Base-by-base conservation (phyloP, 345 rosid genomes). In the Raphanus raphanistrum region DNA sequence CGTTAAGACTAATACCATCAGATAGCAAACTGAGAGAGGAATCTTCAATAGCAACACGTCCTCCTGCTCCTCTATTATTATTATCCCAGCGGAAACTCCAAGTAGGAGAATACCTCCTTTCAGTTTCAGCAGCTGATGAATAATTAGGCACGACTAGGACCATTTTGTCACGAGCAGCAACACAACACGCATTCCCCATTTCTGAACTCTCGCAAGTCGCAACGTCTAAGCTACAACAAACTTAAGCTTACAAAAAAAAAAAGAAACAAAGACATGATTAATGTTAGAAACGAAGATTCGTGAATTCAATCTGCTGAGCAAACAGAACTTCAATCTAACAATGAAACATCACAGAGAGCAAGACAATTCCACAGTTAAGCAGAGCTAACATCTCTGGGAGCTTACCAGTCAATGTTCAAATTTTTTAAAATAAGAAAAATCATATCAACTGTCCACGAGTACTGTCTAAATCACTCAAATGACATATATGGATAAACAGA, bases 401-500 rank as follows among this genome's bases (percentile, higher is more conserved):
- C 35, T 32, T 32, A n/a, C n/a, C n/a, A n/a, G n/a, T n/a, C n/a
- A n/a, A n/a, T n/a, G n/a, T n/a, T n/a, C n/a, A n/a, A n/a, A n/a
- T n/a, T n/a, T n/a, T n/a, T n/a, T n/a, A 21, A 21, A 21, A 21
- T 21, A 21, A 21, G 21, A 21, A 21, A 21, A 21, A 21, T 21
- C 21, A 21, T 21, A 21, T 21, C 21, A 21, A 21, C 21, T 1
- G 21, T 21, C 21, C 21, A 21, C n/a, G n/a, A n/a, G n/a, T n/a
- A n/a, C n/a, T n/a, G n/a, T n/a, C n/a, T n/a, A n/a, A n/a, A n/a
- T n/a, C n/a, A 35, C 10, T 35, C 41, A 35, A 35, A 8, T 36
- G 41, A 36, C 41, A 21, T 21, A 21, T 21, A 36, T 36, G 41
- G 83, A 75, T 82, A 77, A 78, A 78, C 31, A 81, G 89, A 88